Evolutionary conservation across 768 basidiomycete species (phyloP).

Genomic region (Suillus subaureus): DNA sequence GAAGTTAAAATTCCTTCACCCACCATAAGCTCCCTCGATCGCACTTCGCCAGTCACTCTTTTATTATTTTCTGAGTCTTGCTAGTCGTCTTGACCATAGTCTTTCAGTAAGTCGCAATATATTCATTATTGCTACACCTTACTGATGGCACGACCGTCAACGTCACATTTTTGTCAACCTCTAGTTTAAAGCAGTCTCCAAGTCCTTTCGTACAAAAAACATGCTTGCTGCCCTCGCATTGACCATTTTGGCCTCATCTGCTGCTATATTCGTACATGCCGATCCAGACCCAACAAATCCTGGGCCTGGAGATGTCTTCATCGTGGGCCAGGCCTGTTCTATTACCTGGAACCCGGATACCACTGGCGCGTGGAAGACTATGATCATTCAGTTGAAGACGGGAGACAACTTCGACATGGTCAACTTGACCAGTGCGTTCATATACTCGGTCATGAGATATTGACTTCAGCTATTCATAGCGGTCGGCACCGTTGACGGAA

Average conservation of each 20-base stretch:
- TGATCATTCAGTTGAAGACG: constrained; percentile 81
- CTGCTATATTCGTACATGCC: constrained; percentile 48
- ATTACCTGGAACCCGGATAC: constrained; percentile 63
- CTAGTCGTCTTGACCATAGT: neutral
- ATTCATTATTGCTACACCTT: neutral
- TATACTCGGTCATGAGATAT: neutral
- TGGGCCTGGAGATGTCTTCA: constrained; percentile 58
- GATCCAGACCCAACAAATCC: constrained; percentile 63
- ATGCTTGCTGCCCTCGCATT: constrained; percentile 25
- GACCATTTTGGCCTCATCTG: constrained; percentile 25
- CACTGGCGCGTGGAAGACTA: constrained; percentile 65
- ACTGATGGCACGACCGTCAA: neutral
- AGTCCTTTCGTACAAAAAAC: constrained; percentile 12
- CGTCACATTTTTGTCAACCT: constrained; percentile 9
- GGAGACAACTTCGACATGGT: constrained; percentile 73
- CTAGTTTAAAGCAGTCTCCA: neutral
- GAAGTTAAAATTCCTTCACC: neutral
- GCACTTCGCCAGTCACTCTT: constrained; percentile 11
- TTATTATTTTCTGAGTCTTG: constrained; percentile 1
- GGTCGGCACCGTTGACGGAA: constrained; percentile 69
- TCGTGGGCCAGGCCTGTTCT: constrained; percentile 55
- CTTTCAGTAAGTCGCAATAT: neutral
- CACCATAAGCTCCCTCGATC: neutral
- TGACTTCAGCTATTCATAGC: constrained; percentile 42
- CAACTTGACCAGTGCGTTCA: constrained; percentile 59